Evolutionary conservation across 2,329 filamentous ascomycete species (phyloP), one percentile per base, ranked within the genome.

Genomic region (Mycosphaerella arachidis): DNA sequence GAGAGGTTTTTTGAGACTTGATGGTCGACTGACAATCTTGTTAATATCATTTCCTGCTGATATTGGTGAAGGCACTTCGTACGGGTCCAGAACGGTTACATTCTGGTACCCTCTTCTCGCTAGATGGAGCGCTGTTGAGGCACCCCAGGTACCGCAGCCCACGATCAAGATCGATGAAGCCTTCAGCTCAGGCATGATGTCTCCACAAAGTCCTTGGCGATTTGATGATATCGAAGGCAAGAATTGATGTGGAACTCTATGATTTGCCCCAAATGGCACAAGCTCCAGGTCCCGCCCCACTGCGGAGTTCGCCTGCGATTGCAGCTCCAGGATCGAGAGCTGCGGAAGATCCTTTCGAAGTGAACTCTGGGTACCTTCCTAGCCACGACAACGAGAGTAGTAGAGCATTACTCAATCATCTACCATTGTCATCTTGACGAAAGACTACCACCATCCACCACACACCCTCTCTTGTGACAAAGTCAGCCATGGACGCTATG

Each of bases 11-110:
- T n/a, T 4, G 31, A 52, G 33, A 5, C 13, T 43, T 48, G 24
- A 20, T 43, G 66, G 72, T 75, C 37, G 58, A 68, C 79, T 71
- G 76, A 76, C 74, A 57, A 81, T 81, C 60, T 81, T 81, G 64
- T 81, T 80, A 45, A 81, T 70, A 63, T 81, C 79, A 69, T 80
- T 80, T n/a, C 79, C 79, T 3, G 79, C 79, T 13, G 79, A 77
- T 55, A 80, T 79, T 5, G 72, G 69, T 5, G 78, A 81, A 1
- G 79, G 79, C 3, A 80, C 74, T 0, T 71, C 71, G 58, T 80
- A 75, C 0, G 75, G 75, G 61, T 82, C 80, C 10, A 83, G 71
- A 6, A 82, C 76, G 4, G 74, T 80, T 58, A 83, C 74, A 61
- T 79, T 75, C 43, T 73, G 74, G 66, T 81, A 82, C 45, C 80